Evolutionary conservation across 352 stramenopile genomes (phyloP), one percentile per base, ranked within the genome.

Genomic region (Globisporangium lucens): DNA sequence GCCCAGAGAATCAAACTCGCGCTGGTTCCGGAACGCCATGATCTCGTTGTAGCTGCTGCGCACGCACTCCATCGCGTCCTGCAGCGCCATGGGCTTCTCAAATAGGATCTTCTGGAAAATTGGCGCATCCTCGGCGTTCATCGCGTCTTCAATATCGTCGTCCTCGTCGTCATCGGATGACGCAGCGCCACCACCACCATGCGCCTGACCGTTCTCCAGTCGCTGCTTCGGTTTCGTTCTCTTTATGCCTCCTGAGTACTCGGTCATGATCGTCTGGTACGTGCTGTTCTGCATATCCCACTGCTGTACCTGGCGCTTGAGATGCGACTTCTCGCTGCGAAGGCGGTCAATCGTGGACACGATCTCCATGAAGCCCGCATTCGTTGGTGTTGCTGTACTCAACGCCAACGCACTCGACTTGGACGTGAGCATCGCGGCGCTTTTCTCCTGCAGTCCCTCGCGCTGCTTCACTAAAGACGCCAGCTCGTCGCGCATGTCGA

Each of bases 51-150:
- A 90, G 62, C 77, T 89, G 47, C 76, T 73, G 49, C 79, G 74
- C 15, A 91, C 80, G 22, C 80, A 81, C 12, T 65, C 70, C 56
- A 80, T 78, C 43, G 80, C 81, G 29, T 83, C 74, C 0, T 70
- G 64, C 2, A 75, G 56, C 6, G 75, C 4, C 64, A 91, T 70
- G 2, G 80, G 80, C 7, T 69, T 68, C 0, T 56, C 60, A 27
- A 82, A 78, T 13, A 91, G 72, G 61, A 90, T 71, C 4, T 73
- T 71, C 65, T 89, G 81, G 49, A 90, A 81, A 41, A 91, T 74
- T 4, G 80, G 75, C 4, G 75, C 65, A 30, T 56, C 58, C 12
- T 72, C 71, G 20, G 53, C 46, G 13, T 46, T 63, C 8, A 58
- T 46, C 41, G 78, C 55, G 47, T 29, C 57, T 4, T 73, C 59